A percentile compares a stretch with the other conserved stretches of the same genome.
These are phyloP conservation scores for Luffa aegyptiaca DNA, from an alignment of 306 rosid genomes.

Conservation along the genomic window DNA sequence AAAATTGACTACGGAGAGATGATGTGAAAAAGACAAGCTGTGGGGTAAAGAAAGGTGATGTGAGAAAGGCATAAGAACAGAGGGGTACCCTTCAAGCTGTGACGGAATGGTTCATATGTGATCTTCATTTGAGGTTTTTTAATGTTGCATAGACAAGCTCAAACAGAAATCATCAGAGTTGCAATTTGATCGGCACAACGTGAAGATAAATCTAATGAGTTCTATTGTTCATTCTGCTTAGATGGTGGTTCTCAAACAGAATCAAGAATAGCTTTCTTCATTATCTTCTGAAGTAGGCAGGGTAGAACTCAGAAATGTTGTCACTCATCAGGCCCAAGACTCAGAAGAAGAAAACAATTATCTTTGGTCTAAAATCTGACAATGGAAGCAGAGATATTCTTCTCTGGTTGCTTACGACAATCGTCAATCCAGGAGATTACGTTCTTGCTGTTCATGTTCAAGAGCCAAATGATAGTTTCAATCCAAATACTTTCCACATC, in stretches of 20 bases:
- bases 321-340: slow-evolving; percentile 20
- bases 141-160: not conserved
- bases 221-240: not conserved
- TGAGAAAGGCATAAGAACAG: not conserved
- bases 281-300: not conserved
- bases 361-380: slow-evolving; percentile 25
- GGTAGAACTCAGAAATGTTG: slow-evolving; percentile 7
- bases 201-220: not conserved
- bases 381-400: slow-evolving; percentile 29
- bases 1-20: not conserved
- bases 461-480: slow-evolving; percentile 16
- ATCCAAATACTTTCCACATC: slow-evolving; percentile 39
- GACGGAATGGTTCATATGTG: not conserved
- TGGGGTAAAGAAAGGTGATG: not conserved
- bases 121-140: not conserved
- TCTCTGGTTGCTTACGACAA: slow-evolving; percentile 19
- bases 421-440: slow-evolving; percentile 25
- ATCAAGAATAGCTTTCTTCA: not conserved
- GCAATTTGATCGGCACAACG: not conserved
- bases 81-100: not conserved
- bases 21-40: not conserved
- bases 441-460: slow-evolving; percentile 34
- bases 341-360: slow-evolving; percentile 19
- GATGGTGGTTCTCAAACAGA: not conserved
- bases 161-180: not conserved